These are phyloP conservation scores for Tilletia walkeri DNA, from an alignment of 1,284 basidiomycete species.

Conservation along the genomic window DNA sequence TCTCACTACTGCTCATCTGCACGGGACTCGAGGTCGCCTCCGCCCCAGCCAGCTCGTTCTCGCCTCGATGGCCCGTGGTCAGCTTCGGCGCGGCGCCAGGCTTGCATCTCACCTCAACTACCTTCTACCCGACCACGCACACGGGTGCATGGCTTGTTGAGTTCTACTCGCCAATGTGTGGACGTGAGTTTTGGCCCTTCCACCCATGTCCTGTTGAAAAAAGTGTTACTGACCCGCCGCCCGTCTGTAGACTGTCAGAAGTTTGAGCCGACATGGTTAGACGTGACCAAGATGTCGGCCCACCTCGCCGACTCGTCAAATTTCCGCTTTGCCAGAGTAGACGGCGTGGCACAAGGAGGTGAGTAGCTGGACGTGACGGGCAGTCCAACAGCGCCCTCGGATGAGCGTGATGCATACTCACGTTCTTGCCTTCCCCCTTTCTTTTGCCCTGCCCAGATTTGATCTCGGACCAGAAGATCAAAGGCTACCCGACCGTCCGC, in stretches of 20 bases:
- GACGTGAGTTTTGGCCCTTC: neutral
- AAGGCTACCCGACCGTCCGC: neutral
- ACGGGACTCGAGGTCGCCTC: too few relatives aligned
- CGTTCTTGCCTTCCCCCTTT: too few relatives aligned
- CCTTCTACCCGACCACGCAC: neutral
- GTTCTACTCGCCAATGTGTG: conserved; percentile 15
- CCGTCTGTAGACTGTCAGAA: conserved; percentile 15
- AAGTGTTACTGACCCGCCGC: neutral
- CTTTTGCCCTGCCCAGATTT: neutral
- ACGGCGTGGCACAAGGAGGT: conserved; percentile 14
- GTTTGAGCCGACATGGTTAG: conserved; percentile 17
- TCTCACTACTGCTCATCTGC: too few relatives aligned
- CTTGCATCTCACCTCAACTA: neutral
- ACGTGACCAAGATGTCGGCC: conserved; percentile 7
- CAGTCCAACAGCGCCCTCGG: neutral
- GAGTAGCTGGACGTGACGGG: neutral
- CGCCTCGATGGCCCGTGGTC: neutral
- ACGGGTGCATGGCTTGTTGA: conserved; percentile 9
- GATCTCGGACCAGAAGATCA: neutral
- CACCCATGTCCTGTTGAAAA: neutral
- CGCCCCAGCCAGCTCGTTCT: too few relatives aligned
- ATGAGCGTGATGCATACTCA: too few relatives aligned
- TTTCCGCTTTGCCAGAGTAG: conserved; percentile 17
- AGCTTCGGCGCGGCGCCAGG: neutral
- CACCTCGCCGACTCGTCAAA: conserved; percentile 14